phyloP scores from a whole-genome alignment of 2,329 filamentous ascomycete genomes.

The Botrytis cinerea region DNA sequence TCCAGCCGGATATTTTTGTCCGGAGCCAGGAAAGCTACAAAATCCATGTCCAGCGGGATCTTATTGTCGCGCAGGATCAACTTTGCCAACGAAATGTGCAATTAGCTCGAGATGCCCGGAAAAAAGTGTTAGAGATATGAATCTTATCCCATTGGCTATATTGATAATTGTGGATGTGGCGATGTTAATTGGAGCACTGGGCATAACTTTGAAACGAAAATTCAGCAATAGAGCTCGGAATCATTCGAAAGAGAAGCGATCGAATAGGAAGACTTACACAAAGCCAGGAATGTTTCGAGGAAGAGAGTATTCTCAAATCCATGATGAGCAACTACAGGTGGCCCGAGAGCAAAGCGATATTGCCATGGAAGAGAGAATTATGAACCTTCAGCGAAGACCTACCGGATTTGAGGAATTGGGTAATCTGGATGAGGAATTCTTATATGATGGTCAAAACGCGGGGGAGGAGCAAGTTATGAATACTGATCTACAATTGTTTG shows the following conservation, averaged over 20 bases:
- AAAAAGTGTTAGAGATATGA: constrained; percentile 46
- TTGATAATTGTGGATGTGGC: constrained; percentile 47
- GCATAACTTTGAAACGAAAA: constrained; percentile 10
- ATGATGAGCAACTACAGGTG: constrained; percentile 31
- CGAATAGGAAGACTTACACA: constrained; percentile 29
- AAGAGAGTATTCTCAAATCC: constrained; percentile 36
- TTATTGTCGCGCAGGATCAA: constrained; percentile 54
- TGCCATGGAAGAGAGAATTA: constrained; percentile 29
- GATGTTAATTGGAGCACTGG: constrained; percentile 43
- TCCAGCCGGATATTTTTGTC: constrained; percentile 52
- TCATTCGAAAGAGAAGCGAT: constrained; percentile 30
- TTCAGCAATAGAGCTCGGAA: neutral
- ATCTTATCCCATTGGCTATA: neutral
- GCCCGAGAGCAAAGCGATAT: constrained; percentile 24
- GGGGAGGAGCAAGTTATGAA: constrained; percentile 39
- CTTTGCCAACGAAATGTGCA: constrained; percentile 50
- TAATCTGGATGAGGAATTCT: constrained; percentile 25
- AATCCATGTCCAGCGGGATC: constrained; percentile 49
- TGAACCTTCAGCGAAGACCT: constrained; percentile 25
- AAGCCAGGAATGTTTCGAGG: constrained; percentile 37
- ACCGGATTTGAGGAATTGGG: constrained; percentile 31
- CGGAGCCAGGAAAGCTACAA: constrained; percentile 45
- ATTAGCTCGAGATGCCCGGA: constrained; percentile 50
- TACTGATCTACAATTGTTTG: constrained; percentile 50
- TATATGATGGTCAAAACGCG: constrained; percentile 26